phyloP scores from a whole-genome alignment of 1,139 yeast species.

The Zygoascus sp. region DNA sequence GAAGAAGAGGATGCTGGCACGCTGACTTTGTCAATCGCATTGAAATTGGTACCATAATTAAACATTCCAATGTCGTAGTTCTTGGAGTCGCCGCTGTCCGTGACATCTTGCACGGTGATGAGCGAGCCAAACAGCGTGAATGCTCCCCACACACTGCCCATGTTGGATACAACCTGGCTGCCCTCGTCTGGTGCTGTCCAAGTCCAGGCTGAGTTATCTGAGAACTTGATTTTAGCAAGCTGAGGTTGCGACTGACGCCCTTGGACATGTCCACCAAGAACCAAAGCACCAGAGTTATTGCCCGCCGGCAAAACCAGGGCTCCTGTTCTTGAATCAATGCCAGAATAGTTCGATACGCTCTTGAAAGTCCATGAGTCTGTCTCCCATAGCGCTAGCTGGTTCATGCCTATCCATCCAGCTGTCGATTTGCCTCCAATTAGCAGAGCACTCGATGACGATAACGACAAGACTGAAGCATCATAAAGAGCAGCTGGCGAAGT shows the following conservation, averaged over 20 bases:
- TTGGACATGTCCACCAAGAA: conserved; percentile 41
- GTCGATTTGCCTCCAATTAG: conserved; percentile 54
- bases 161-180: background rate
- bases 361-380: conserved; percentile 56
- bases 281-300: conserved; percentile 22
- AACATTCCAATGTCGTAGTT: conserved; percentile 2
- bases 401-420: conserved; percentile 56
- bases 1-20: conserved; percentile 5
- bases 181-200: conserved; percentile 34
- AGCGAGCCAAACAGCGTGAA: conserved; percentile 40
- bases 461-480: conserved; percentile 36
- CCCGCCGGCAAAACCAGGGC: conserved; percentile 45
- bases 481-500: conserved; percentile 48
- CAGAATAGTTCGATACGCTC: conserved; percentile 29
- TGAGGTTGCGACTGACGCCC: conserved; percentile 41
- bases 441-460: conserved; percentile 23
- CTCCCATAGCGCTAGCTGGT: conserved; percentile 58
- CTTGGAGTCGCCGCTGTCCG: conserved; percentile 4
- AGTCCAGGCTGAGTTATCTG: conserved; percentile 41
- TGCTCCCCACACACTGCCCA: conserved; percentile 31
- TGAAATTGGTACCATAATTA: conserved; percentile 5
- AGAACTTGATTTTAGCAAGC: conserved; percentile 38
- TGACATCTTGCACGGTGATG: conserved; percentile 28
- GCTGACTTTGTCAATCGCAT: background rate
- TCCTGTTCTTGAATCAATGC: conserved; percentile 45